Percentiles rank a stretch among this genome's conserved stretches.
These are phyloP conservation scores for Xylariales sp. DNA, from an alignment of 2,329 filamentous ascomycete species.

Conservation along the genomic window DNA sequence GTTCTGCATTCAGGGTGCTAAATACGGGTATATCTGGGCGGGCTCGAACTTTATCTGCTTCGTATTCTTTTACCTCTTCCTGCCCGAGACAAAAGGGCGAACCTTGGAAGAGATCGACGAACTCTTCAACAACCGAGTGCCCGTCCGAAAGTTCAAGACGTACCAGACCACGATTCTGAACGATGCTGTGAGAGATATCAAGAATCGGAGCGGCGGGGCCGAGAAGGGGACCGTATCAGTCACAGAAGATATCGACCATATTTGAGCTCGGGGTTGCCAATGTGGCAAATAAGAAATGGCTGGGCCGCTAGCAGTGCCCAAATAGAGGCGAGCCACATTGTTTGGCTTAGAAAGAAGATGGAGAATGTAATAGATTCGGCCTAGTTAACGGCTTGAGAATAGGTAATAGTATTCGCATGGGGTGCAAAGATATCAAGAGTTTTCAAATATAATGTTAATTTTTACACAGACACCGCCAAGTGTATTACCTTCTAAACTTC, in stretches of 20 bases:
- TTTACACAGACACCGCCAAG: no score
- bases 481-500: no score
- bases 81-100: constrained; percentile 48
- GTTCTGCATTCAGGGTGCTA: constrained; percentile 50
- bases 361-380: neutral
- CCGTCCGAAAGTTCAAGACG: constrained; percentile 45
- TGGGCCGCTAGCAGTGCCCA: neutral
- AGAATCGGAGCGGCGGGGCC: constrained; percentile 24
- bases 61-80: constrained; percentile 47
- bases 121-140: constrained; percentile 46
- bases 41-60: constrained; percentile 47
- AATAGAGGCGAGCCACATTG: neutral
- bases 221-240: constrained; percentile 27
- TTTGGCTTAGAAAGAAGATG: neutral
- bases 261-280: neutral
- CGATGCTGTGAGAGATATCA: constrained; percentile 44
- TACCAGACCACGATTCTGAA: constrained; percentile 45
- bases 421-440: no score
- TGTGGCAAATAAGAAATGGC: neutral
- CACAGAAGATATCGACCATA: constrained; percentile 39
- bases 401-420: no score
- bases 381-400: neutral
- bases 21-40: constrained; percentile 59
- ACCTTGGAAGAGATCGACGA: constrained; percentile 50
- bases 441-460: no score